Base-by-base conservation (phyloP, 2,329 filamentous ascomycete genomes). In the Pestalotiopsis sp. region DNA sequence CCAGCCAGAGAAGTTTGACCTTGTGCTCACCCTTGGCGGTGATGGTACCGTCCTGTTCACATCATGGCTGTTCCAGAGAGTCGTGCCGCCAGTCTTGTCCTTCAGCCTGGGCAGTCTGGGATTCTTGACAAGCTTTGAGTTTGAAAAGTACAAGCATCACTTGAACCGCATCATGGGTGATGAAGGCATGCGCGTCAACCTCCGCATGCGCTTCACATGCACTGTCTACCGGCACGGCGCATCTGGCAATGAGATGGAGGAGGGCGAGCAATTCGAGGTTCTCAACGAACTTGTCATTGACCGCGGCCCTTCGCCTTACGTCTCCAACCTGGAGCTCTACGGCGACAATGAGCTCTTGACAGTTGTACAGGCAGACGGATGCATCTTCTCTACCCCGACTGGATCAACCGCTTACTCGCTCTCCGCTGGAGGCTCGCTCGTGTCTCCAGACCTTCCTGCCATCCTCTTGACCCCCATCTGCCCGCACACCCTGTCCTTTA, bases 221-320 rank as follows among this genome's bases (percentile, higher is more conserved):
- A 98, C 96, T 0, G 95, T 99, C 9, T 98, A 95, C 83, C 92
- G 95, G 59, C 87, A 91, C 73, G 89, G 87, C 38, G 80, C 83
- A 4, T 79, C 83, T 2, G 87, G 86, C 12, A 85, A 89, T n/a
- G 89, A 90, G 52, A 87, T 91, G 73, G 92, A 96, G 74, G 95
- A 98, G 80, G 93, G 92, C 59, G 95, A 98, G 83, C 95, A 97
- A 76, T 98, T 98, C 72, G 96, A 99, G 83, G 95, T 99, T 23
- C 90, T 99, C 72, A 99, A 99, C 81, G 96, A 99, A 83, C 90
- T 99, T 65, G 95, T 99, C 80, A 98, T 99, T 75, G 96, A 99
- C 82, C 93, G 96, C 70, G 96, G 96, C 72, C 96, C 96, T 76
- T 97, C 93, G 17, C 95, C 95, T 23, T 99, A 98, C 78, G 95